Percentiles rank a stretch among this genome's conserved stretches.
Evolutionary conservation across 2,329 filamentous ascomycete genomes (phyloP).

Genomic region (Phyllachora maydis): DNA sequence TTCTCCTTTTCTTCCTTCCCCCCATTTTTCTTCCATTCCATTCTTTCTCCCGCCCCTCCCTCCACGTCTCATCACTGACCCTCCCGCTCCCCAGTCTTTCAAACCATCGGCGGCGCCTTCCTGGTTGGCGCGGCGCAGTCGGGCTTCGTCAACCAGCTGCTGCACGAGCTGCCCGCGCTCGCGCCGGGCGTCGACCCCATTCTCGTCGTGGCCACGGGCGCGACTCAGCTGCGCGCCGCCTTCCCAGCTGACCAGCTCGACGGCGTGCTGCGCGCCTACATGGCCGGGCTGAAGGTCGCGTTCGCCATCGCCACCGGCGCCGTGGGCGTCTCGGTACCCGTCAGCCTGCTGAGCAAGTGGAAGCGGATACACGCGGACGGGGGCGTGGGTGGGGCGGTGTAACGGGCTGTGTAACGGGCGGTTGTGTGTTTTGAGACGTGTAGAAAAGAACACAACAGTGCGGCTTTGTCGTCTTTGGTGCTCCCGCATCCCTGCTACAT

Average conservation of each 20-base stretch:
- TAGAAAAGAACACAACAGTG: too few relatives aligned
- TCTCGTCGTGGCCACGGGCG: constrained; percentile 15
- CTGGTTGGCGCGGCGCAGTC: constrained; percentile 20
- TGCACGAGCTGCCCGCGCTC: constrained; percentile 6
- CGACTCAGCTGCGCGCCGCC: constrained; percentile 25
- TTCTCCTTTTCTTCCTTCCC: background rate
- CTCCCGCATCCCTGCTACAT: too few relatives aligned
- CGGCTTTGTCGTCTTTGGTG: too few relatives aligned
- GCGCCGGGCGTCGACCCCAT: constrained; percentile 12
- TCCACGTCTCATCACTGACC: too few relatives aligned
- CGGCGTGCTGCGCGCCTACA: constrained; percentile 35
- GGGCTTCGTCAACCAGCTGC: constrained; percentile 15
- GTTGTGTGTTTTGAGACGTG: too few relatives aligned
- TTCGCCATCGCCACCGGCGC: constrained; percentile 28
- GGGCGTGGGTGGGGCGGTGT: too few relatives aligned
- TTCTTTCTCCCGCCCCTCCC: background rate
- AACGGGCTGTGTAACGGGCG: too few relatives aligned
- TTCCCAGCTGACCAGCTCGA: constrained; percentile 24
- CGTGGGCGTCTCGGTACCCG: constrained; percentile 10
- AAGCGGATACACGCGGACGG: constrained; percentile 6
- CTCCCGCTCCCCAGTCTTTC: constrained; percentile 11
- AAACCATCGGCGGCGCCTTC: constrained; percentile 21
- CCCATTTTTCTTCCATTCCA: background rate
- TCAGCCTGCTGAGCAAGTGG: constrained; percentile 10
- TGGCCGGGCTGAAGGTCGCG: constrained; percentile 34